Base-by-base conservation (phyloP, 2,329 filamentous ascomycete species). In the Xylaria sp. region DNA sequence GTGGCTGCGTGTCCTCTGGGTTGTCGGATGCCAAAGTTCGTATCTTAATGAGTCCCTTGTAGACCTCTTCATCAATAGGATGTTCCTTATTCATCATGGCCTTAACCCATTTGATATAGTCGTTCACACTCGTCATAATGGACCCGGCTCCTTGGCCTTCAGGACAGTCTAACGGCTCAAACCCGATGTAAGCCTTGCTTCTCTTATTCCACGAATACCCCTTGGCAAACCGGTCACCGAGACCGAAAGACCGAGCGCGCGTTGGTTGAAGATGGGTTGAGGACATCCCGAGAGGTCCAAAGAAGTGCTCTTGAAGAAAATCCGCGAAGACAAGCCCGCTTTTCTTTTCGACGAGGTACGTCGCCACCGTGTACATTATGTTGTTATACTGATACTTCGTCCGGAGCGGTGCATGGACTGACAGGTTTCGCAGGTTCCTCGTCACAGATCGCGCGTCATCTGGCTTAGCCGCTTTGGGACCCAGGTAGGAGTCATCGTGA, bases 91-190 rank as follows among this genome's bases (percentile, higher is more conserved):
- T 57, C 63, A 76, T 39, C 15, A 75, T 9, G 1, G 72, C 72
- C 28, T 69, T 69, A 3, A 75, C 72, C 75, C 75, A 77, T 62
- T 69, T 70, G 54, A 76, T 69, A 34, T 70, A 71, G 65, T 77
- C 75, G 13, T 75, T 71, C 13, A 63, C 75, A 69, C 71, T 75
- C n/a, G 74, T 72, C 7, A 76, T 63, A 50, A 77, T 69, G 0
- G 69, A 76, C 12, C 75, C 75, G 0, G 75, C 75, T 0, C 75
- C 75, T 51, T 76, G 70, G 13, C n/a, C 69, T 39, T 75, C 74
- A 0, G 69, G 65, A 4, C 46, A 58, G 2, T 75, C 64, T 1
- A 41, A 39, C 4, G 41, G 34, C 20, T 61, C 58, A 20, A 74
- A 71, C 0, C 39, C 60, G 0, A 18, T 31, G 28, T 74, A 73